Percentiles rank a stretch among this genome's conserved stretches.
Conservation (phyloP, 352 stramenopile species). For the Phytophthora hybrid region DNA sequence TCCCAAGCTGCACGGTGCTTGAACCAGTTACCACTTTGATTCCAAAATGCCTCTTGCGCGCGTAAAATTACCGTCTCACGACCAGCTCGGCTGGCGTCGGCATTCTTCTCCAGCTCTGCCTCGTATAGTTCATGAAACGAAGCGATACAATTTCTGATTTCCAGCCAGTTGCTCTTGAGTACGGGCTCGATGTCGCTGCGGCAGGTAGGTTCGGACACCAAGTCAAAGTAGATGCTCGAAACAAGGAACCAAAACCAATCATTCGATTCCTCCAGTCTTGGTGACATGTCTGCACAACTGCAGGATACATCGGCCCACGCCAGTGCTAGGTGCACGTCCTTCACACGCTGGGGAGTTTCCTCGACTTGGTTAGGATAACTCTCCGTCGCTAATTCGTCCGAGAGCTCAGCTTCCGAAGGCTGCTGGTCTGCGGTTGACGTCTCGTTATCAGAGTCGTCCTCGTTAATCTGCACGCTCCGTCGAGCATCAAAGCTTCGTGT, state of each 20-base stretch:
- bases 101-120: background rate
- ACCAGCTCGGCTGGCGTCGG: background rate
- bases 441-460: background rate
- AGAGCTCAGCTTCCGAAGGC: background rate
- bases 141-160: background rate
- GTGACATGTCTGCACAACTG: slow-evolving; percentile 7
- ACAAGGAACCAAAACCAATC: slow-evolving; percentile 24
- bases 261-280: slow-evolving; percentile 14
- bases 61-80: slow-evolving; percentile 5
- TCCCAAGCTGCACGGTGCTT: slow-evolving; percentile 22
- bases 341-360: background rate
- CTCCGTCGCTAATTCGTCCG: background rate
- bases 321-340: slow-evolving; percentile 7
- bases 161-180: slow-evolving; percentile 1
- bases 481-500: background rate
- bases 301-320: slow-evolving; percentile 22
- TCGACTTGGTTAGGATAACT: background rate
- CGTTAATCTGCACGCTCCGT: background rate
- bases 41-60: slow-evolving; percentile 5
- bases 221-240: slow-evolving; percentile 18
- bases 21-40: slow-evolving; percentile 11
- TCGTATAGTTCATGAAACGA: slow-evolving; percentile 18
- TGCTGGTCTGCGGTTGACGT: background rate
- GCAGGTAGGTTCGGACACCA: background rate
- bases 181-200: background rate